Conservation (phyloP, 202 grass and related monocot species). For the Alloteropsis angusta region DNA sequence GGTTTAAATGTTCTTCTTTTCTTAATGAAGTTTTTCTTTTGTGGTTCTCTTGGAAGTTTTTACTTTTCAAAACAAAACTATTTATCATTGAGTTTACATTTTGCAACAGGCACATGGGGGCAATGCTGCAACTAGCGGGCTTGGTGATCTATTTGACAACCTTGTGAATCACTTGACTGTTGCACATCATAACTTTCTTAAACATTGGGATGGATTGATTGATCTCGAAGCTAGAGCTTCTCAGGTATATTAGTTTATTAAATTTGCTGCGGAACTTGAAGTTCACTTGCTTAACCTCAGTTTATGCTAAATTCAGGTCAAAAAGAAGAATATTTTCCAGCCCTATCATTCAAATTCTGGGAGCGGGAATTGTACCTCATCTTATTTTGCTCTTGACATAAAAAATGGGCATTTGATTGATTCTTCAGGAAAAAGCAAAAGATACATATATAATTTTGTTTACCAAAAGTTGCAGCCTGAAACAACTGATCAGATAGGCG, state of each 20-base stretch:
- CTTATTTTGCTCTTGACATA: slow-evolving; percentile 51
- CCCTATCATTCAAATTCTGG: slow-evolving; percentile 26
- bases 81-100: not conserved
- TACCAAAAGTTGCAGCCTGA: slow-evolving; percentile 38
- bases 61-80: not conserved
- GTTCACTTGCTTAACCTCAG: slow-evolving; percentile 3
- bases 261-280: not conserved
- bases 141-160: slow-evolving; percentile 68
- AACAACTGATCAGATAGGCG: slow-evolving; percentile 21
- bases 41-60: not conserved
- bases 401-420: slow-evolving; percentile 48
- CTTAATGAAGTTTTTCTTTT: not conserved
- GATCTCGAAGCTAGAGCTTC: slow-evolving; percentile 81
- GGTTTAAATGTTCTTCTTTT: slow-evolving; percentile 34
- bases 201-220: slow-evolving; percentile 78
- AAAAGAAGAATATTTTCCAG: slow-evolving; percentile 56
- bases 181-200: slow-evolving; percentile 67
- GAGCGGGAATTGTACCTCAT: slow-evolving; percentile 22
- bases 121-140: slow-evolving; percentile 59
- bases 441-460: slow-evolving; percentile 78
- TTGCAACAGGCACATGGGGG: slow-evolving; percentile 76
- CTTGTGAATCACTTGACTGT: slow-evolving; percentile 75
- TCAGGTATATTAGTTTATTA: slow-evolving; percentile 48
- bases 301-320: slow-evolving; percentile 51
- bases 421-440: slow-evolving; percentile 59